phyloP scores from a whole-genome alignment of 257 asterid species.

The Solanum microdontum region DNA sequence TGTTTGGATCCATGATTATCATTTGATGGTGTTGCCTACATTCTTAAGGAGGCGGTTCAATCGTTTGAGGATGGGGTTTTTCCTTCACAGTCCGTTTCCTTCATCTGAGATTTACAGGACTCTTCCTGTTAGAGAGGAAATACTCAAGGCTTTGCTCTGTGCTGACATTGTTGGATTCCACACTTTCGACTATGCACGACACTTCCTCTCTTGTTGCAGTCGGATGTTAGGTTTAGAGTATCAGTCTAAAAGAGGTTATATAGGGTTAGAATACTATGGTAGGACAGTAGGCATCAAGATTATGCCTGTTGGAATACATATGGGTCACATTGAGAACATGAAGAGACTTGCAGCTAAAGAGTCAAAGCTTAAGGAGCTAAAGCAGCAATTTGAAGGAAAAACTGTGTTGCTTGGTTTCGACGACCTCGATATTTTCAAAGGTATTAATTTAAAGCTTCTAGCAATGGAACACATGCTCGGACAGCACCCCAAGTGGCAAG shows the following conservation, averaged over 20 bases:
- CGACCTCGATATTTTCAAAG: constrained; percentile 88
- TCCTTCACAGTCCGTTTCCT: constrained; percentile 91
- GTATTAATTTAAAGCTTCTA: constrained; percentile 69
- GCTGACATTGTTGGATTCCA: constrained; percentile 84
- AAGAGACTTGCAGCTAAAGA: constrained; percentile 61
- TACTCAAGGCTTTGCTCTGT: constrained; percentile 71
- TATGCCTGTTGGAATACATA: constrained; percentile 90
- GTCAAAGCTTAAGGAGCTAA: constrained; percentile 51
- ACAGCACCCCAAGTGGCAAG: constrained; percentile 69
- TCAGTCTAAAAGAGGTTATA: constrained; percentile 83
- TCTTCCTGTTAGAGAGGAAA: constrained; percentile 86
- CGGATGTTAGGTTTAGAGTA: constrained; percentile 89
- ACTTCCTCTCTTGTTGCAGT: constrained; percentile 86
- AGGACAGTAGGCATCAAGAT: constrained; percentile 85
- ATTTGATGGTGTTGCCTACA: constrained; percentile 78
- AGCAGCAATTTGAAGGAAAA: constrained; percentile 61
- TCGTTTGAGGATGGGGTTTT: constrained; percentile 77
- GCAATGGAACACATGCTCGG: constrained; percentile 84
- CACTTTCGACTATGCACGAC: constrained; percentile 90
- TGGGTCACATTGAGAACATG: constrained; percentile 78
- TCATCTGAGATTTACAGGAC: constrained; percentile 88
- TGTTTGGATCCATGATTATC: constrained; percentile 87
- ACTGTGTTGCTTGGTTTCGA: constrained; percentile 77
- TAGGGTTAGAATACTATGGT: constrained; percentile 80
- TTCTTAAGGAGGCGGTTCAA: constrained; percentile 71